phyloP scores from a whole-genome alignment of 2,329 filamentous ascomycete species.

The Calonectria pteridis region DNA sequence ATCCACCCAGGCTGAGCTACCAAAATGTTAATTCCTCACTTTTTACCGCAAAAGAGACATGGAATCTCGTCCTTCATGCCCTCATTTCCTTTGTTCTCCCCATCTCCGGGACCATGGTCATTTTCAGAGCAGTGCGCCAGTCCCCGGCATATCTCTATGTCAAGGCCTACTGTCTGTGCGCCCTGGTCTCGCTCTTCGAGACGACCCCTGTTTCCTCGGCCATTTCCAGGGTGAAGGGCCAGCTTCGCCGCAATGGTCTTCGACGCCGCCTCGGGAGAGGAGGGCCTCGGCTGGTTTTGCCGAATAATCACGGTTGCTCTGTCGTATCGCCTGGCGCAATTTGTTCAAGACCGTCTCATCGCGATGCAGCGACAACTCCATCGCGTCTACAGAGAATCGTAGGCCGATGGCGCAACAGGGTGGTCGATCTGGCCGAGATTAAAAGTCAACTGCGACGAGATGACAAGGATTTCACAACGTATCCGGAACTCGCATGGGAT shows the following conservation, averaged over 20 bases:
- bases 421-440: conserved; percentile 30
- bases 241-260: conserved; percentile 9
- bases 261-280: not conserved
- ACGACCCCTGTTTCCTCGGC: conserved; percentile 36
- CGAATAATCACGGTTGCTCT: not conserved
- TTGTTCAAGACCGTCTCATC: not conserved
- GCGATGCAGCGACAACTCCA: not conserved
- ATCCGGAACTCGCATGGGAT: conserved; percentile 38
- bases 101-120: conserved; percentile 34
- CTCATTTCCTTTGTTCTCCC: too few relatives aligned
- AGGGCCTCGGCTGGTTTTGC: not conserved
- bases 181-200: conserved; percentile 37
- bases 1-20: not conserved
- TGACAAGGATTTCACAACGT: conserved; percentile 26
- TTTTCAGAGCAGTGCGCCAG: conserved; percentile 37
- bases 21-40: conserved; percentile 5
- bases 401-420: conserved; percentile 34
- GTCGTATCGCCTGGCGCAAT: not conserved
- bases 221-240: conserved; percentile 15
- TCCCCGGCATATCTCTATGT: conserved; percentile 41
- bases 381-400: not conserved
- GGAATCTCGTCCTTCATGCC: not conserved
- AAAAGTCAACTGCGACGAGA: conserved; percentile 29
- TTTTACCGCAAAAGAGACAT: not conserved
- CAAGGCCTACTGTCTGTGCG: conserved; percentile 40